Evolutionary conservation across 2,329 filamentous ascomycete species (phyloP).

Genomic region (Dendrostoma leiphaemia): DNA sequence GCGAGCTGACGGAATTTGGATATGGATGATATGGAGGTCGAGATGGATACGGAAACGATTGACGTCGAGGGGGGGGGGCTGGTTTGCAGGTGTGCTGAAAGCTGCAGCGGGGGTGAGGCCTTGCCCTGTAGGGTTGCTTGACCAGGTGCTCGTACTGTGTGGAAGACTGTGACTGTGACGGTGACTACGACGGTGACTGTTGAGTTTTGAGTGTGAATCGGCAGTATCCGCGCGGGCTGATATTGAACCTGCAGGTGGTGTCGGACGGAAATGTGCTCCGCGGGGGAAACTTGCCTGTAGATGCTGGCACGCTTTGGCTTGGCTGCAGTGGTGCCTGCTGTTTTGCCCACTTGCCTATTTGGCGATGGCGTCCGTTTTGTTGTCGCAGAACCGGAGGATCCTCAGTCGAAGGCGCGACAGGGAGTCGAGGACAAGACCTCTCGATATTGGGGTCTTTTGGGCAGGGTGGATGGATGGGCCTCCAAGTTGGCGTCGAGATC

Average conservation of each 20-base stretch:
- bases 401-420: background rate
- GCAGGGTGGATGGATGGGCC: too few relatives aligned
- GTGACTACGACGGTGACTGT: too few relatives aligned
- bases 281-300: too few relatives aligned
- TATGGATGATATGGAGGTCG: too few relatives aligned
- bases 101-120: too few relatives aligned
- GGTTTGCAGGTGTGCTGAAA: too few relatives aligned
- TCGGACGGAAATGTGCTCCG: background rate
- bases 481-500: too few relatives aligned
- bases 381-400: background rate
- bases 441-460: background rate
- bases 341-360: conserved; percentile 17
- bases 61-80: too few relatives aligned
- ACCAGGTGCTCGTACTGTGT: background rate
- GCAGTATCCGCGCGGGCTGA: background rate
- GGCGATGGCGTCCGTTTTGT: conserved; percentile 8
- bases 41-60: too few relatives aligned
- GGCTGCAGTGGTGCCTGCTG: background rate
- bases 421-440: background rate
- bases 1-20: too few relatives aligned
- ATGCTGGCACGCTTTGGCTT: too few relatives aligned
- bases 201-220: background rate
- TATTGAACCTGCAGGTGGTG: background rate
- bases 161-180: background rate
- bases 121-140: background rate